Conservation (phyloP, 169 alveolate species). For the Plasmodium adleri region DNA sequence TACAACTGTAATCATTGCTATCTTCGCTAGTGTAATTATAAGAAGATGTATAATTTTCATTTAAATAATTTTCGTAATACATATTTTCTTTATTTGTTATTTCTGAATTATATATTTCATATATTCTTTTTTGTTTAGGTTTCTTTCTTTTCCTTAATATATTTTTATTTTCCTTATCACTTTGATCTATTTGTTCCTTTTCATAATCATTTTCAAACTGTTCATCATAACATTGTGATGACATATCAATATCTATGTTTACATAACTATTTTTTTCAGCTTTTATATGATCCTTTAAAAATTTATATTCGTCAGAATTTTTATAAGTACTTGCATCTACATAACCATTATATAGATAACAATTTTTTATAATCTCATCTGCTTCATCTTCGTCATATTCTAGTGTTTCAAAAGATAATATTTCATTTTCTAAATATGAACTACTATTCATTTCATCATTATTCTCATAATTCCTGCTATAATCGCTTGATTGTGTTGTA, state of each 20-base stretch:
- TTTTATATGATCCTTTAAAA: conserved; percentile 49
- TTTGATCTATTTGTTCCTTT: conserved; percentile 5
- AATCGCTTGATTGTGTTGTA: conserved; percentile 42
- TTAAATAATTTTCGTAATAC: conserved; percentile 63
- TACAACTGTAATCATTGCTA: conserved; percentile 16
- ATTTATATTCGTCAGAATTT: conserved; percentile 70
- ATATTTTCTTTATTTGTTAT: conserved; percentile 39
- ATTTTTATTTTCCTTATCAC: conserved; percentile 6
- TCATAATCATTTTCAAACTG: conserved; percentile 15
- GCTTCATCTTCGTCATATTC: conserved; percentile 76
- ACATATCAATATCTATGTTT: conserved; percentile 44
- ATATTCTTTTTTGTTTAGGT: conserved; percentile 47
- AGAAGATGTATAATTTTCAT: conserved; percentile 66
- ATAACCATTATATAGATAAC: conserved; percentile 68
- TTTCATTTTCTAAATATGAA: conserved; percentile 56
- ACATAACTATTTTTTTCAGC: conserved; percentile 21
- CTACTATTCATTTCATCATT: conserved; percentile 34
- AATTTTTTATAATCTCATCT: conserved; percentile 69
- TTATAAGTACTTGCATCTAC: conserved; percentile 48
- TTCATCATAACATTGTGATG: conserved; percentile 53
- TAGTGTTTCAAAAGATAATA: conserved; percentile 34
- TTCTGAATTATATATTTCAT: conserved; percentile 70
- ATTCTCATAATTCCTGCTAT: conserved; percentile 26
- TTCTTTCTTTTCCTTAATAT: conserved; percentile 12
- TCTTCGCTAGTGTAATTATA: conserved; percentile 47